Base-by-base conservation (phyloP, 805 yeast species). In the Candida tallmaniae region DNA sequence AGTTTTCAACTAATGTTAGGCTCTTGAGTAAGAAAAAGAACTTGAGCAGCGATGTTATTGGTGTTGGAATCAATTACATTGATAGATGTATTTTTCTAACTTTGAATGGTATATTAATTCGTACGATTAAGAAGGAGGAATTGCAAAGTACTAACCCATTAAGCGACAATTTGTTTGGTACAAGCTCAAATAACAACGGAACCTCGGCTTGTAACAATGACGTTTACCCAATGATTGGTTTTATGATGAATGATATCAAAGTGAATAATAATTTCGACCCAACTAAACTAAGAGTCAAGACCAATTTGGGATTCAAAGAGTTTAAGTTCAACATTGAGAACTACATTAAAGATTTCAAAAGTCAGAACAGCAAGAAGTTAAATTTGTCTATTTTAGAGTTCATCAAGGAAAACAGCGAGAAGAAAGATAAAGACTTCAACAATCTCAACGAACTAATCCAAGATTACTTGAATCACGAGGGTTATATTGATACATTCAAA, bases 41-140 rank as follows among this genome's bases (percentile, higher is more conserved):
- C 2, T 42, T 39, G 29, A 47, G 41, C 27, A 47, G 56, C 15
- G 96, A 87, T 55, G 65, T 74, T 2, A 70, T 89, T 42, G 97
- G 97, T 0, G 82, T 89, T 56, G 96, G 96, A 4, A 70, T 87
- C 16, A 82, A 88, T 60, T 82, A 75, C 46, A 63, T 72, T 11
- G 74, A 73, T 26, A 70, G 75, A 27, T 60, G 78, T 0, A 69
- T 86, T 2, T 89, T 88, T 47, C 76, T 76, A 44, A 88, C 96
- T 0, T 80, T 83, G 52, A 88, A 89, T 57, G 97, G 96, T 2
- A 68, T 83, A 3, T 43, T 59, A 23, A 56, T 57, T 7, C 50
- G 44, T 23, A 46, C 45, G 3, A 52, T 62, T 6, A 29, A 44
- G 4, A 49, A 52, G 28, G 56, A 49, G 13, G 60, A 54, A 19